phyloP scores from a whole-genome alignment of 345 rosid genomes.

The Acer negundo region DNA sequence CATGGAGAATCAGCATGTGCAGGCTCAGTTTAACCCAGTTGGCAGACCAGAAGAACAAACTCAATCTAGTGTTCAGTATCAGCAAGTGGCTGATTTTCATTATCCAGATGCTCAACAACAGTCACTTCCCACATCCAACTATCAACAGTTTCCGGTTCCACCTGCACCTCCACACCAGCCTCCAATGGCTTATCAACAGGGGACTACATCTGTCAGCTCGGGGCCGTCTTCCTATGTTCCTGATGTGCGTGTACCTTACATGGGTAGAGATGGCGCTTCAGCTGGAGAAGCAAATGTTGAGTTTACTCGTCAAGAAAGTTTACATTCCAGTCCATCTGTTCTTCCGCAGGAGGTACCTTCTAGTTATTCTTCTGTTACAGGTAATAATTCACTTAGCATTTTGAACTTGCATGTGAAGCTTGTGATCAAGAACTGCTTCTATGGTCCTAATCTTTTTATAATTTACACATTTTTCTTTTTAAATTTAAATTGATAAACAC shows the following conservation, averaged over 20 bases:
- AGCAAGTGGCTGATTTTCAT: conserved; percentile 46
- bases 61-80: conserved; percentile 51
- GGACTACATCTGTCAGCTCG: conserved; percentile 34
- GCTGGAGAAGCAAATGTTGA: conserved; percentile 48
- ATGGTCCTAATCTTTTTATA: conserved; percentile 20
- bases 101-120: conserved; percentile 66
- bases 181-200: conserved; percentile 45
- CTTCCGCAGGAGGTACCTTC: conserved; percentile 99
- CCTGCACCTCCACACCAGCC: conserved; percentile 41
- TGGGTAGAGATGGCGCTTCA: conserved; percentile 44
- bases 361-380: conserved; percentile 99
- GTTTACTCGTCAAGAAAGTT: conserved; percentile 45
- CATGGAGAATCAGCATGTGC: conserved; percentile 55
- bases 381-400: conserved; percentile 74
- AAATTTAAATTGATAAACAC: background rate
- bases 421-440: conserved; percentile 49
- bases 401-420: conserved; percentile 55
- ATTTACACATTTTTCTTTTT: background rate
- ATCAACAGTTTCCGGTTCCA: conserved; percentile 67
- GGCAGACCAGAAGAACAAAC: conserved; percentile 54
- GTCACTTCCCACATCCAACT: conserved; percentile 39
- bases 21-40: conserved; percentile 43
- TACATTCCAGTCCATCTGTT: conserved; percentile 58
- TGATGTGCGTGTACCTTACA: conserved; percentile 45
- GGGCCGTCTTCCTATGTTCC: conserved; percentile 46